These are phyloP conservation scores for Knoxia roxburghii DNA, from an alignment of 257 asterid species.

Conservation along the genomic window DNA sequence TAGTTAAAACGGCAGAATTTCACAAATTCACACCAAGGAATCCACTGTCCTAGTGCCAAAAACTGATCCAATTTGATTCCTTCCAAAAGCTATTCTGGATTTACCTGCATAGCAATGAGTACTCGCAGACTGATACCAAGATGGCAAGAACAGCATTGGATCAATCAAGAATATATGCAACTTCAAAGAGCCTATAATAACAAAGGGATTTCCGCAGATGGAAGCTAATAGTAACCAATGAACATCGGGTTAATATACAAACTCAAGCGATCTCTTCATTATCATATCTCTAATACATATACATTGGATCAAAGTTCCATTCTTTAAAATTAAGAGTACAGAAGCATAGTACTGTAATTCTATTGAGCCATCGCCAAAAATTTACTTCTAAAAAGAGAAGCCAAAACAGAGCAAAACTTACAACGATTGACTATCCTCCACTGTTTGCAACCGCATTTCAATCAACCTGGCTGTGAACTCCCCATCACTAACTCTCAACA, in stretches of 20 bases:
- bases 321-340: background rate
- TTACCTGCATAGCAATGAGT: too few relatives aligned
- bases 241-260: background rate
- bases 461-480: constrained; percentile 53
- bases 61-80: background rate
- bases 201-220: too few relatives aligned
- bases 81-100: too few relatives aligned
- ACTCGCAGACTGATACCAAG: too few relatives aligned
- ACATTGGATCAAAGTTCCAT: constrained; percentile 1
- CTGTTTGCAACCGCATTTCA: constrained; percentile 45
- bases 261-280: background rate
- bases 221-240: background rate
- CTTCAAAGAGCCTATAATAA: too few relatives aligned
- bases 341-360: background rate
- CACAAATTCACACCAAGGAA: background rate
- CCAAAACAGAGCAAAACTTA: constrained; percentile 17
- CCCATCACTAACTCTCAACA: constrained; percentile 80
- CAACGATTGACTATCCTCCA: constrained; percentile 31
- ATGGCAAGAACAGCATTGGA: too few relatives aligned
- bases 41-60: background rate
- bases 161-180: too few relatives aligned
- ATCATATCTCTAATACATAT: background rate
- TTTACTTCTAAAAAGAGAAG: background rate
- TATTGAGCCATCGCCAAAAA: background rate
- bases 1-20: too few relatives aligned